phyloP scores from a whole-genome alignment of 495 filamentous ascomycete species.

The Niebla homalea region DNA sequence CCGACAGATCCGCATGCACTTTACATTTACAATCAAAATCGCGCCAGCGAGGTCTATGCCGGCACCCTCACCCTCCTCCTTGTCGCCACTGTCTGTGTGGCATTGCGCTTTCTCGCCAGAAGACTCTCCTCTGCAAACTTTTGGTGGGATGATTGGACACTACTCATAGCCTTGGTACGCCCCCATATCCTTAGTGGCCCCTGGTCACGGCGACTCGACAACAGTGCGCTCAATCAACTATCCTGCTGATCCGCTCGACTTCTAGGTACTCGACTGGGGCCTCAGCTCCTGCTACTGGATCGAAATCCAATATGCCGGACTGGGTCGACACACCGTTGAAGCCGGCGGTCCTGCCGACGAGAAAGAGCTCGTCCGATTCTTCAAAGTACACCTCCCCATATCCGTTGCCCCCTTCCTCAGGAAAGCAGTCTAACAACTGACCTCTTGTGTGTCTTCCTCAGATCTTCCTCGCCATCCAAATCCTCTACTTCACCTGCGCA shows the following conservation, averaged over 20 bases:
- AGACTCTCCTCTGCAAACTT: constrained; percentile 17
- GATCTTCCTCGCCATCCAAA: constrained; percentile 35
- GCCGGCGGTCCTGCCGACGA: constrained; percentile 10
- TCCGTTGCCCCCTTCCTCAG: neutral
- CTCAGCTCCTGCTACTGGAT: constrained; percentile 3
- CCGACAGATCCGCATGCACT: neutral
- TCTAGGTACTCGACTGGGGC: constrained; percentile 10
- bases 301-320: neutral
- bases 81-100: constrained; percentile 22
- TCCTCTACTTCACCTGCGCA: constrained; percentile 31
- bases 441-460: too few relatives aligned
- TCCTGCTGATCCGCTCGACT: neutral
- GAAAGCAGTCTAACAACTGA: neutral
- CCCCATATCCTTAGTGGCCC: too few relatives aligned
- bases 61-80: constrained; percentile 9
- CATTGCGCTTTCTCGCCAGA: constrained; percentile 20
- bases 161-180: constrained; percentile 19
- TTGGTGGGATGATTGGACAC: constrained; percentile 31
- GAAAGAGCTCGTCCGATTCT: constrained; percentile 24
- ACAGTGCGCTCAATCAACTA: too few relatives aligned
- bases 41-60: neutral
- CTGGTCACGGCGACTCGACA: neutral
- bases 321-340: constrained; percentile 5
- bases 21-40: constrained; percentile 1
- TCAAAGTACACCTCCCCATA: constrained; percentile 23